A percentile compares a stretch with the other conserved stretches of the same genome.
Evolutionary conservation across 495 filamentous ascomycete genomes (phyloP).

Genomic region (Chaetomium fimeti): DNA sequence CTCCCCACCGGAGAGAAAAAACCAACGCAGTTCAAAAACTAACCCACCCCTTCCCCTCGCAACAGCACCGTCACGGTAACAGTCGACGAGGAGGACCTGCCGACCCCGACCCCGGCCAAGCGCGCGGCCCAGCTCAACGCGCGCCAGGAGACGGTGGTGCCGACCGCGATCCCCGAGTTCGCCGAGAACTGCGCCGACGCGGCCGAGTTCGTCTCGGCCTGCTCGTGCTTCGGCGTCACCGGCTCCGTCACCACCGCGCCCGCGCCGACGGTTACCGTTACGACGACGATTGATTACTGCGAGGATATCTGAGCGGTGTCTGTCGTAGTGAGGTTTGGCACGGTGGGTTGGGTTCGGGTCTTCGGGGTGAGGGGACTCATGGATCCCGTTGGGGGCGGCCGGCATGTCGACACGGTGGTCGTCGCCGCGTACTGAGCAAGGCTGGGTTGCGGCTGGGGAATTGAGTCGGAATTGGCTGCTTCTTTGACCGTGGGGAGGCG

Average conservation of each 20-base stretch:
- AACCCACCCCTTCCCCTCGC: neutral
- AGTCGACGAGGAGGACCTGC: constrained; percentile 22
- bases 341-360: neutral
- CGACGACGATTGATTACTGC: constrained; percentile 35
- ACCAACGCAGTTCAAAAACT: too few species aligned
- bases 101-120: constrained; percentile 20
- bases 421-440: too few species aligned
- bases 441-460: too few species aligned
- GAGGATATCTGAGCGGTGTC: constrained; percentile 24
- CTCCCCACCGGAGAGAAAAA: neutral
- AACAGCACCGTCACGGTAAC: constrained; percentile 35
- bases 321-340: neutral
- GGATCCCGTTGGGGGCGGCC: too few species aligned
- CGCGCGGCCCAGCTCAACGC: constrained; percentile 14
- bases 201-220: constrained; percentile 33
- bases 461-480: too few species aligned
- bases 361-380: too few species aligned
- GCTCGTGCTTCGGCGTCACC: constrained; percentile 39
- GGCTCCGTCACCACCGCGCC: constrained; percentile 33
- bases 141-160: constrained; percentile 26
- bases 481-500: too few species aligned
- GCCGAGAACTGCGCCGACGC: constrained; percentile 27
- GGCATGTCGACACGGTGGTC: too few species aligned
- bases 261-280: constrained; percentile 35
- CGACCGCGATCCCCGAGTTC: constrained; percentile 32